Percentiles rank a stretch among this genome's conserved stretches.
Evolutionary conservation across 1,139 yeast genomes (phyloP).

Genomic region (Suhomyces bribrorum): DNA sequence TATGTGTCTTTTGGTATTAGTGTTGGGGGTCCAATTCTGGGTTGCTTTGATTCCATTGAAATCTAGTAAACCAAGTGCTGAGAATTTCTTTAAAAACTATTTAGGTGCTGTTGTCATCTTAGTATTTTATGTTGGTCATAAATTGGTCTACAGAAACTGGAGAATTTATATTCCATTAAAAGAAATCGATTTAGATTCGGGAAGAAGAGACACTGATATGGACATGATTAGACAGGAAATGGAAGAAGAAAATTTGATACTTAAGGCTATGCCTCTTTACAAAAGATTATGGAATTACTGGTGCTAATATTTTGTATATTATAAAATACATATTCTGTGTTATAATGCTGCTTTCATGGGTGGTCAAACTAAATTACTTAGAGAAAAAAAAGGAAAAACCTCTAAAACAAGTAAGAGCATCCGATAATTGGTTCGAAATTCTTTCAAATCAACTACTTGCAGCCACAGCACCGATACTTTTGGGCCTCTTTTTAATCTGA

Average conservation of each 20-base stretch:
- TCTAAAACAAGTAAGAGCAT: not conserved
- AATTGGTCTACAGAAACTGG: constrained; percentile 37
- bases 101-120: constrained; percentile 37
- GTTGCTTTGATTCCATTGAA: constrained; percentile 40
- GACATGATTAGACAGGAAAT: constrained; percentile 28
- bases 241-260: constrained; percentile 19
- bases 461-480: constrained; percentile 8
- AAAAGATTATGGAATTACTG: constrained; percentile 19
- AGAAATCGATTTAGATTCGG: constrained; percentile 38
- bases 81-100: constrained; percentile 39
- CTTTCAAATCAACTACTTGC: constrained; percentile 4
- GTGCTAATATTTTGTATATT: constrained; percentile 13
- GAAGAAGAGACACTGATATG: constrained; percentile 32
- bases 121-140: constrained; percentile 37
- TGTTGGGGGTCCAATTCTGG: constrained; percentile 41
- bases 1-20: constrained; percentile 31
- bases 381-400: constrained; percentile 1
- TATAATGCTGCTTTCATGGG: not conserved
- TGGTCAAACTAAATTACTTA: not conserved
- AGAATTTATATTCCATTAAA: constrained; percentile 25
- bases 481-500: constrained; percentile 20
- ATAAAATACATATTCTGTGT: not conserved
- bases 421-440: not conserved
- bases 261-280: constrained; percentile 18
- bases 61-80: constrained; percentile 28